These are phyloP conservation scores for Coelastrella sp. DNA, from an alignment of 139 green algal species.

Conservation along the genomic window DNA sequence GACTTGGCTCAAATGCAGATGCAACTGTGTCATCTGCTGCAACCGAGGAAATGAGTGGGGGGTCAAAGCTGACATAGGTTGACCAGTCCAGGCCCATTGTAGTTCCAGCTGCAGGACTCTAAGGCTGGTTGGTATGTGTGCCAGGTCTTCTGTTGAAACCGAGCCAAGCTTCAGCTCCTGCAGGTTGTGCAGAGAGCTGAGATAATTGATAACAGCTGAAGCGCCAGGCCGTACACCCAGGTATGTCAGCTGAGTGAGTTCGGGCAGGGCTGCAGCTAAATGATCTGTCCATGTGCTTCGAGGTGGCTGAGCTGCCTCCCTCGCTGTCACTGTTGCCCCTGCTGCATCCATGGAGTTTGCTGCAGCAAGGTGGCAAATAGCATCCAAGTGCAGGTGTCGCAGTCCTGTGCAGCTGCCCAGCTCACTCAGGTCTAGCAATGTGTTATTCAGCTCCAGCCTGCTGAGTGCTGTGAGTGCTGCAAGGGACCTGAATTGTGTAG, in stretches of 20 bases:
- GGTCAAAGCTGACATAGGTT: not conserved
- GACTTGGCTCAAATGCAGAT: not conserved
- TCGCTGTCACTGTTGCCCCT: not conserved
- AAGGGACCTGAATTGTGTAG: no score
- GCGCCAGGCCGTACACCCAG: not conserved
- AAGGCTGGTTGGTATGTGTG: not conserved
- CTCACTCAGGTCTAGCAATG: not conserved
- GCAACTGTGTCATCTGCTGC: not conserved
- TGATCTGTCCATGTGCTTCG: no score
- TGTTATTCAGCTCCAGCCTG: not conserved
- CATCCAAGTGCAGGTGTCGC: not conserved
- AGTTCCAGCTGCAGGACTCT: not conserved
- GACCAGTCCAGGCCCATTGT: no score
- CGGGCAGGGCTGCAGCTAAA: not conserved
- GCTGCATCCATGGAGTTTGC: not conserved
- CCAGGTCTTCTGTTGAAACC: not conserved
- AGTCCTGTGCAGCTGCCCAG: not conserved
- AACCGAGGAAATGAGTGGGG: not conserved
- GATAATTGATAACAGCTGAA: no score
- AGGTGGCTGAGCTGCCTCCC: no score
- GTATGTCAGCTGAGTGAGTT: not conserved
- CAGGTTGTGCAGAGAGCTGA: not conserved
- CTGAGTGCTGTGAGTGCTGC: not conserved
- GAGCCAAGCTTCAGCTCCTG: not conserved
- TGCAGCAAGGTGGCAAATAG: not conserved